Conservation (phyloP, 345 rosid species). For the Laguncularia racemosa region DNA sequence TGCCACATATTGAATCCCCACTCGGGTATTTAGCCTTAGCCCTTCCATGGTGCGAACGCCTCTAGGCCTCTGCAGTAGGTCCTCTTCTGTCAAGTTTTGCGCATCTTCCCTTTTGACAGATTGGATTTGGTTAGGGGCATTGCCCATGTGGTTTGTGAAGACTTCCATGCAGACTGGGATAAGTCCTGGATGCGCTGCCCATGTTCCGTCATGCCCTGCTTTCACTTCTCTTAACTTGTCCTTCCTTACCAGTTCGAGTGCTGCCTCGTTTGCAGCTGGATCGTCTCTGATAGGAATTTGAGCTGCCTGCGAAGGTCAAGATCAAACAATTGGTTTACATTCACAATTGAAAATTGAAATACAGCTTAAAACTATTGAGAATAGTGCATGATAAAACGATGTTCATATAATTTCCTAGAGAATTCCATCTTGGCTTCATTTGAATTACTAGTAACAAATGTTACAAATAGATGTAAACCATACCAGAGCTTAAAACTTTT, state of each 20-base stretch:
- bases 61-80: conserved; percentile 73
- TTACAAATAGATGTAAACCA: too few species aligned
- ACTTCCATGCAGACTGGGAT: conserved; percentile 66
- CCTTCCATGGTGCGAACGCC: conserved; percentile 84
- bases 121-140: conserved; percentile 53
- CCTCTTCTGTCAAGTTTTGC: conserved; percentile 53
- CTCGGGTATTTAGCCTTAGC: conserved; percentile 75
- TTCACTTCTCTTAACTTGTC: conserved; percentile 83
- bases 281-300: conserved; percentile 90
- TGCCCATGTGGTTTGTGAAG: conserved; percentile 66
- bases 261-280: conserved; percentile 67
- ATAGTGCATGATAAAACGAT: too few species aligned
- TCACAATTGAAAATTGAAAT: too few species aligned
- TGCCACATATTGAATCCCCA: conserved; percentile 83
- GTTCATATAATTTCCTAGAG: too few species aligned
- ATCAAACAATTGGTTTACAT: not conserved
- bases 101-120: conserved; percentile 63
- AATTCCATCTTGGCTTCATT: too few species aligned
- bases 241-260: conserved; percentile 74
- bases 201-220: conserved; percentile 95
- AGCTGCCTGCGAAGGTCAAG: conserved; percentile 55
- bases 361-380: too few species aligned
- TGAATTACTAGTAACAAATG: too few species aligned
- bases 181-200: conserved; percentile 98
- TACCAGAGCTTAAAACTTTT: too few species aligned